Evolutionary conservation across 371 early-diverging fungal genomes (phyloP).

Genomic region (Syncephalastrum racemosum): DNA sequence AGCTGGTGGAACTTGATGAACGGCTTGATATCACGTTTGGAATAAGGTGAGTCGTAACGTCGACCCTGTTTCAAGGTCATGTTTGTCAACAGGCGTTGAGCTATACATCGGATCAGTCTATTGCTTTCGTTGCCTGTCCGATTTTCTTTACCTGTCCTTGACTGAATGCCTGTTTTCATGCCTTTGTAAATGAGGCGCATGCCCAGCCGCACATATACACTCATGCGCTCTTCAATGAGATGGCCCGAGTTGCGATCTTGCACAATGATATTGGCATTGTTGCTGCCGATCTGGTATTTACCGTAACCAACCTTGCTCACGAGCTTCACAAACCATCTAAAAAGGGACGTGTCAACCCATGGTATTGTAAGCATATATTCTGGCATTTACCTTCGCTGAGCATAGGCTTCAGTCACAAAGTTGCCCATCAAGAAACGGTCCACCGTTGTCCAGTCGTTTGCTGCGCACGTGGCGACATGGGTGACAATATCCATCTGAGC

Average conservation of each 20-base stretch:
- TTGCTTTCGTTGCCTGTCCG: background rate
- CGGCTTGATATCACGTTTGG: slow-evolving; percentile 66
- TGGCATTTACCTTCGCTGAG: slow-evolving; percentile 54
- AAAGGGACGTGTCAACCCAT: background rate
- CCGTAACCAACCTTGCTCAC: slow-evolving; percentile 78
- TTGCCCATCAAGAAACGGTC: slow-evolving; percentile 74
- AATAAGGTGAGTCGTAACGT: slow-evolving; percentile 72
- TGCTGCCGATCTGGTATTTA: slow-evolving; percentile 67
- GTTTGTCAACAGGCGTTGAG: slow-evolving; percentile 56
- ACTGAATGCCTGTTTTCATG: slow-evolving; percentile 47
- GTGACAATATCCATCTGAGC: slow-evolving; percentile 77
- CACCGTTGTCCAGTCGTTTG: slow-evolving; percentile 62
- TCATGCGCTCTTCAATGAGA: slow-evolving; percentile 82
- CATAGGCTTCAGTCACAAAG: slow-evolving; percentile 76
- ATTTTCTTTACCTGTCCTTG: slow-evolving; percentile 28
- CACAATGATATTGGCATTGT: slow-evolving; percentile 78
- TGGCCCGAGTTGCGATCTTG: slow-evolving; percentile 75
- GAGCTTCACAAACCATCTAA: slow-evolving; percentile 79
- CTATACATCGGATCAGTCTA: slow-evolving; percentile 14
- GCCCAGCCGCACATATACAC: slow-evolving; percentile 80
- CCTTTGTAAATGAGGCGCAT: slow-evolving; percentile 79
- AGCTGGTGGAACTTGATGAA: slow-evolving; percentile 82
- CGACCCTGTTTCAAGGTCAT: slow-evolving; percentile 77
- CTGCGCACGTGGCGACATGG: slow-evolving; percentile 76
- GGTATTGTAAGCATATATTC: background rate